Evolutionary conservation across 169 alveolate species (phyloP).

Genomic region (Ichthyophthirius multifiliis): DNA sequence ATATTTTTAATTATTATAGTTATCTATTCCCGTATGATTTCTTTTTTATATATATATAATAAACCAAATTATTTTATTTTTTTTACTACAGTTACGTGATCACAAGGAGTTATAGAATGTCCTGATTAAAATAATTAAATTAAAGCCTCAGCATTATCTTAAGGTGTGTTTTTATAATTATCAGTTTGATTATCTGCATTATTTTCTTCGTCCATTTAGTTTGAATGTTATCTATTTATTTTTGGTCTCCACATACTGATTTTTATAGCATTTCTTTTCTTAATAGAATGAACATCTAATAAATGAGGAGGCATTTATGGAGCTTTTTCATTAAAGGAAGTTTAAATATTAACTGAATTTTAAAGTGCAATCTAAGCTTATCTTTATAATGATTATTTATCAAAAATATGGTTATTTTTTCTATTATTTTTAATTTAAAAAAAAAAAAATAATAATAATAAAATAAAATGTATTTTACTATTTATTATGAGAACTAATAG

Average conservation of each 20-base stretch:
- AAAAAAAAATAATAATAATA: no score
- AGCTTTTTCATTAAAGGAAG: conserved; percentile 29
- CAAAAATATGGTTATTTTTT: not conserved
- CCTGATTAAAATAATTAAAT: conserved; percentile 23
- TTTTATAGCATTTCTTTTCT: conserved; percentile 5
- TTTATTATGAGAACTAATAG: not conserved
- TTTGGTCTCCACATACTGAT: conserved; percentile 28
- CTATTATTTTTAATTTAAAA: not conserved
- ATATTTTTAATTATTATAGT: not conserved
- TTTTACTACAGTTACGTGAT: conserved; percentile 22
- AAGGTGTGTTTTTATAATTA: not conserved
- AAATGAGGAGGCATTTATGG: conserved; percentile 45
- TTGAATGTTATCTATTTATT: not conserved
- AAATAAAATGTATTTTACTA: not conserved
- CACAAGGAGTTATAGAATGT: conserved; percentile 21
- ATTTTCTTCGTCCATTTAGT: conserved; percentile 22
- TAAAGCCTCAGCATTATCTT: conserved; percentile 28
- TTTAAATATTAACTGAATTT: not conserved
- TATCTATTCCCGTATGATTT: not conserved
- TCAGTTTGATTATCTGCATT: not conserved
- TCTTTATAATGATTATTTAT: not conserved
- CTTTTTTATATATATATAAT: not conserved
- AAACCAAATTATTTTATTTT: not conserved
- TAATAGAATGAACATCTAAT: conserved; percentile 14
- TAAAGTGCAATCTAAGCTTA: not conserved